These are phyloP conservation scores for Plasmodium vivax DNA, from an alignment of 169 alveolate genomes.

Conservation along the genomic window DNA sequence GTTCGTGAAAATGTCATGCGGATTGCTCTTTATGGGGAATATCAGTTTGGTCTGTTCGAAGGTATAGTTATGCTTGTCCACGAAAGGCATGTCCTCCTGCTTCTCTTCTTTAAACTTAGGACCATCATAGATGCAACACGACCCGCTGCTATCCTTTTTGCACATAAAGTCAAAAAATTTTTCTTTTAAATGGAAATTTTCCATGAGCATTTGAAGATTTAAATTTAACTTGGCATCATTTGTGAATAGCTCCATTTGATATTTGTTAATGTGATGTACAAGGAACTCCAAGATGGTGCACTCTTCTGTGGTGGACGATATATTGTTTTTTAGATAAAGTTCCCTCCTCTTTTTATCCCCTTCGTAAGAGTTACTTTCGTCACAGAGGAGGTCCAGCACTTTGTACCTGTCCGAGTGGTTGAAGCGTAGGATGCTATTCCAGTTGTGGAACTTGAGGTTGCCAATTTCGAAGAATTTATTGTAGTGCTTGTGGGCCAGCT, in stretches of 20 bases:
- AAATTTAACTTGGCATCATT: constrained; percentile 12
- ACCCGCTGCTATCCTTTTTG: not conserved
- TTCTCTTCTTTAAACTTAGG: constrained; percentile 26
- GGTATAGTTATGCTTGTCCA: not conserved
- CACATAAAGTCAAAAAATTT: constrained; percentile 48
- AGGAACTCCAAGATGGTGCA: constrained; percentile 45
- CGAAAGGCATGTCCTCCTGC: not conserved
- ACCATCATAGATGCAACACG: constrained; percentile 38
- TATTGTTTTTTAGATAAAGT: constrained; percentile 8
- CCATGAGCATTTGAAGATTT: constrained; percentile 33
- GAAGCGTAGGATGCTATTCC: constrained; percentile 37
- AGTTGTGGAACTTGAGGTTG: constrained; percentile 9
- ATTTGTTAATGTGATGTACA: constrained; percentile 27
- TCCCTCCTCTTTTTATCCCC: constrained; percentile 26
- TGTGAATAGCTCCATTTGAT: constrained; percentile 38
- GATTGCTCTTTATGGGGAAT: not conserved
- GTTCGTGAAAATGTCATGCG: constrained; percentile 3
- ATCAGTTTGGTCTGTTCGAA: not conserved
- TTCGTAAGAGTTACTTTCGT: not conserved
- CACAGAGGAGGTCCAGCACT: constrained; percentile 36
- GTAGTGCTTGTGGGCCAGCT: constrained; percentile 25
- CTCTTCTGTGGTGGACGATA: constrained; percentile 2
- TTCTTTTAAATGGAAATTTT: not conserved
- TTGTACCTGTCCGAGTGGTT: constrained; percentile 33
- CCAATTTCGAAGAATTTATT: constrained; percentile 19